These are phyloP conservation scores for Kurtzmaniella quercitrusa DNA, from an alignment of 1,139 yeast genomes.

Conservation along the genomic window DNA sequence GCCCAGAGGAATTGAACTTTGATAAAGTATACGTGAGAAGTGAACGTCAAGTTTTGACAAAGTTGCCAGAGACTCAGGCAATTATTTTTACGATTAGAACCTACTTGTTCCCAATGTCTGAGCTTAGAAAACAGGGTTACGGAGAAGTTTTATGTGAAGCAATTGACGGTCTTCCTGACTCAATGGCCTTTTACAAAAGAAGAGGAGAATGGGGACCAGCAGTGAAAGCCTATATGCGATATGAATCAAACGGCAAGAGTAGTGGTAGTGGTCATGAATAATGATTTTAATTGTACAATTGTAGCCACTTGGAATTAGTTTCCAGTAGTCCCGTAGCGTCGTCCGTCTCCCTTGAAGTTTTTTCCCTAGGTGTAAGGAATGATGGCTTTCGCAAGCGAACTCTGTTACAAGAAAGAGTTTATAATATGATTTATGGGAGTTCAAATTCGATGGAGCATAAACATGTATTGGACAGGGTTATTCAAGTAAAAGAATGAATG, in stretches of 20 bases:
- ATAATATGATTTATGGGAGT: no score
- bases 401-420: no score
- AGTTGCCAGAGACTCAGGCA: constrained; percentile 37
- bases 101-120: constrained; percentile 32
- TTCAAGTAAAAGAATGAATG: not conserved
- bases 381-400: not conserved
- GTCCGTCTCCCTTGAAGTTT: no score
- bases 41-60: constrained; percentile 37
- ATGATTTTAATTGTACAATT: no score
- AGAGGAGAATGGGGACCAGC: constrained; percentile 65
- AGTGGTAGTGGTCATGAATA: not conserved
- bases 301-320: no score
- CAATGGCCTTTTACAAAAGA: constrained; percentile 56
- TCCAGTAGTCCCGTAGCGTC: no score
- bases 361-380: not conserved
- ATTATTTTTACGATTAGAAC: constrained; percentile 39
- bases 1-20: constrained; percentile 29
- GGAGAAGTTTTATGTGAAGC: constrained; percentile 49
- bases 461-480: not conserved
- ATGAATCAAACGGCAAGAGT: not conserved
- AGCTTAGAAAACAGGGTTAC: constrained; percentile 33
- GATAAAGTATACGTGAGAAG: constrained; percentile 34
- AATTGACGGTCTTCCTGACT: constrained; percentile 55
- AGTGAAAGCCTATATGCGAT: constrained; percentile 33
- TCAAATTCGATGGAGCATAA: no score